Evolutionary conservation across 805 yeast species (phyloP).

Genomic region (Wickerhamomyces tratensis): DNA sequence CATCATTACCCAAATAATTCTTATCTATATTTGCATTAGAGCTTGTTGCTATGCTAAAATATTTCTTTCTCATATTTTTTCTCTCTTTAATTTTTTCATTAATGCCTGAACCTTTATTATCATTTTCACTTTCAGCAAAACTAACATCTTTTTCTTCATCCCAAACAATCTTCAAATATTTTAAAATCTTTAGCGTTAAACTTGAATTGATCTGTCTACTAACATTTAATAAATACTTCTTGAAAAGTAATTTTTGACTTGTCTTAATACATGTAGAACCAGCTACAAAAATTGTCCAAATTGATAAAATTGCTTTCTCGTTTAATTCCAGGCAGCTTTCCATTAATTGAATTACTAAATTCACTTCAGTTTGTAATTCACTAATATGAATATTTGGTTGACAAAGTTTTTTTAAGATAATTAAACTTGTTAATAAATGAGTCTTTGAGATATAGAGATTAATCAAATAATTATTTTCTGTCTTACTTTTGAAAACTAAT

Average conservation of each 20-base stretch:
- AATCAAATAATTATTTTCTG: background rate
- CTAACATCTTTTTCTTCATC: conserved; percentile 6
- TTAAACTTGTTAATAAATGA: conserved; percentile 7
- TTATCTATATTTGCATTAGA: too few relatives aligned
- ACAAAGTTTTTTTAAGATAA: conserved; percentile 10
- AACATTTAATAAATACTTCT: conserved; percentile 4
- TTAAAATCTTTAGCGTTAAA: conserved; percentile 12
- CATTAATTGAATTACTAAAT: conserved; percentile 6
- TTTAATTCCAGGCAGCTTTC: conserved; percentile 3
- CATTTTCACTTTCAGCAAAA: background rate
- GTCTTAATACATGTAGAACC: conserved; percentile 9
- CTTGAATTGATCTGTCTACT: conserved; percentile 10
- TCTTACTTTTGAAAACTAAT: background rate
- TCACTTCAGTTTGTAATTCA: conserved; percentile 7
- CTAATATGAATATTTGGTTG: conserved; percentile 3
- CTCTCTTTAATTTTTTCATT: too few relatives aligned
- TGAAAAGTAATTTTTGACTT: conserved; percentile 7
- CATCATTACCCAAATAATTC: background rate
- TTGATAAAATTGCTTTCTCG: conserved; percentile 5
- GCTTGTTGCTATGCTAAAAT: too few relatives aligned
- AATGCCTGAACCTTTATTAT: background rate
- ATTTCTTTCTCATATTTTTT: background rate
- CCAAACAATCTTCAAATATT: conserved; percentile 16
- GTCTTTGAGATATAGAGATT: conserved; percentile 10
- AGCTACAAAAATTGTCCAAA: conserved; percentile 17